Base-by-base conservation (phyloP, 805 yeast species). In the Danielozyma ontarioensis region DNA sequence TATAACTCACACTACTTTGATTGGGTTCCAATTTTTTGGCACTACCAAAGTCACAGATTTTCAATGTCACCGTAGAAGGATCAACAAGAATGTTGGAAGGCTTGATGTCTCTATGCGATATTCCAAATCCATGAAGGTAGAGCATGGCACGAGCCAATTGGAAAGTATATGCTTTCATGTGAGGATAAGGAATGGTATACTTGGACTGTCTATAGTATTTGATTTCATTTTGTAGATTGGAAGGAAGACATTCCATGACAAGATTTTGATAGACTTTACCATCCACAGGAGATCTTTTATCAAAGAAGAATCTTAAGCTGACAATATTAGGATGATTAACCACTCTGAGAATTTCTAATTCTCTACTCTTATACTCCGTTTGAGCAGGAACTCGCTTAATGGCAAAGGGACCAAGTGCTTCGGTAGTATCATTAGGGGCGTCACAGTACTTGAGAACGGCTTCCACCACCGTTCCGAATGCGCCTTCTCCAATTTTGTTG, bases 1-100 rank as follows among this genome's bases (percentile, higher is more conserved):
- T 93, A 55, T 93, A 93, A 32, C 96, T 83, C 42, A 89, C 96
- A 1, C 94, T 81, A n/a, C 93, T 85, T 55, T 83, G 89, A 42
- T 77, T 75, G 26, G 76, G 76, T 53, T 83, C 90, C 42, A 84
- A 67, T 54, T 78, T 78, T 56, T 84, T 84, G 4, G 95, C 94
- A 27, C 85, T 76, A 15, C 95, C 95, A 58, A 84, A 84, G 59
- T 84, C 95, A 58, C 94, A 84, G 32, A 84, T 80, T 54, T 84
- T 84, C 40, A 84, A 65, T 4, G 72, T 59, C 26, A 85, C 80
- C 1, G 74, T 70, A 8, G 68, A 53, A 4, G 93, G 90, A 46
- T 84, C 86, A 23, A 84, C 83, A 45, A 84, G 67, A 25, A 84
- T 80, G 53, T 84, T 84, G 15, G 88, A 80, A 1, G 95, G 94